Evolutionary conservation across 225 moss, liverwort and hornwort species (phyloP), one percentile per base, ranked within the genome.

Genomic region (Neckera pumila): DNA sequence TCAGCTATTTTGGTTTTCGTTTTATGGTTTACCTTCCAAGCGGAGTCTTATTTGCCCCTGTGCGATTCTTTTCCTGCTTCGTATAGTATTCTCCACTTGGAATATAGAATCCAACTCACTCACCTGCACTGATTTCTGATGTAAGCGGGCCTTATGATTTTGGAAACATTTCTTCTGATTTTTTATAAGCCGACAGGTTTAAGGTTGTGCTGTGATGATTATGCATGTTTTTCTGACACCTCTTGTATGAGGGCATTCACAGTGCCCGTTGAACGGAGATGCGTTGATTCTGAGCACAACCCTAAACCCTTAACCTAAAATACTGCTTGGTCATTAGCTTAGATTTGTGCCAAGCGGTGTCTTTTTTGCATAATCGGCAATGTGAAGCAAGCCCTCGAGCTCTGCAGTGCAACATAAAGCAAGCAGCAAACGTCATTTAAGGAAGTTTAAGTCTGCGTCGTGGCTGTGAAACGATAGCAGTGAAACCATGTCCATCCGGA

Each of bases 121-220:
- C 92, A 93, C 94, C 93, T 92, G 87, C 93, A 23, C 90, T 88
- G 91, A 93, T 51, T 66, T 83, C 86, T 91, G 93, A 88, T 85
- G 92, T 5, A 28, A 66, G 94, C 89, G 87, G 94, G 94, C 93
- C 89, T 92, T 88, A 91, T 70, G 91, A 90, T 85, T 90, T 88
- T 94, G 90, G 92, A 77, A 36, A 89, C 9, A 92, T 28, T 11
- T 38, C 1, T 5, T 5, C 18, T 42, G 14, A 4, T 13, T 6
- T 6, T 9, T 27, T 13, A 2, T 11, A 16, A 6, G 12, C 5
- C 1, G 27, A 8, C 9, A 7, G 75, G 59, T 7, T 30, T 4
- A 31, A 15, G 69, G 23, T 42, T 43, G 88, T 88, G 92, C 87
- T 63, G 28, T 93, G 90, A 89, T 82, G 88, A 92, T 51, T 83